Base-by-base conservation (phyloP, 257 asterid species). In the Solanum medicagineum region DNA sequence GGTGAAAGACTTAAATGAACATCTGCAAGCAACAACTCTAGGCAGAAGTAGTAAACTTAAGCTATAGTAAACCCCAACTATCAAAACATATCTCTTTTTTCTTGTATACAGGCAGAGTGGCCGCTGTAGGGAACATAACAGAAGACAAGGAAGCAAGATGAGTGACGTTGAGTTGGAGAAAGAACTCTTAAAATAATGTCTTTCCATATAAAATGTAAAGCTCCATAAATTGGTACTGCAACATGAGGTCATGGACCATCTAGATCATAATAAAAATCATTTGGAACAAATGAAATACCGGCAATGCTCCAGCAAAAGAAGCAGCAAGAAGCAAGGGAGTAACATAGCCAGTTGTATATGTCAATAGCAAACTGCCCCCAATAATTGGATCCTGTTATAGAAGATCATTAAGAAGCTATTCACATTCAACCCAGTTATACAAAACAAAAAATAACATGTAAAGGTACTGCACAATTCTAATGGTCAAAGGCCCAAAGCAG, bases 301-400 rank as follows among this genome's bases (percentile, higher is more conserved):
- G 99, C 90, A 96, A 85, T 89, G 97, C 98, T 80, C 99, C 99
- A 45, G 99, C 98, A 88, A 96, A 96, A 81, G 99, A 94, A 87
- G 99, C 99, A 55, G 98, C 99, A 85, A 96, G 94, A 85, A 94
- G 98, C 87, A 96, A 92, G 85, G 98, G 99, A 85, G 98, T 93
- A 81, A 96, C 97, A 56, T 96, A 96, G 83, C 99, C 98, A 26
- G 98, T 96, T 47, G 99, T 96, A 92, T 96, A 96, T 14, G 98
- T 91, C 90, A 96, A 89, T 20, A 96, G 92, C 84, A 96, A 91
- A 90, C 99, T 94, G 66, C 98, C 97, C 32, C 99, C 99, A 8
- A 93, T 77, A 49, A 96, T 24, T 10, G 98, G 98, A 86, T 96
- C 97, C 99, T 96, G 90, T 82, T 47, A 79, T 63, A 77, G 85